Percentiles rank a stretch among this genome's conserved stretches.
Conservation (phyloP, 768 basidiomycete genomes). For the Boletellus sp. region DNA sequence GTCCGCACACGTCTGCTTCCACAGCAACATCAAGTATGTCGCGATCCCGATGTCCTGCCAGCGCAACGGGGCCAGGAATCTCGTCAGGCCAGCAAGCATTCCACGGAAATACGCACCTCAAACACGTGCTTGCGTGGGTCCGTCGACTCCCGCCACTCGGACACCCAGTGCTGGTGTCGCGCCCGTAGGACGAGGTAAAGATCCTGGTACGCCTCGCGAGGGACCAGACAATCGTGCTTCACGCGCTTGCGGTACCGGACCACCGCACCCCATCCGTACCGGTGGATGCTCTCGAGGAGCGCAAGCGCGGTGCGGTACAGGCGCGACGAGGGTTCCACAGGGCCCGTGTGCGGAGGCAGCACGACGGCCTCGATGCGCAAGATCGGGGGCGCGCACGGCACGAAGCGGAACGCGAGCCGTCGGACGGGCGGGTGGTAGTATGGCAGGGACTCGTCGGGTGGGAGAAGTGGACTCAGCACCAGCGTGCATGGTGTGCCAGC, state of each 20-base stretch:
- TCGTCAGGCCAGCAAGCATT: too few relatives aligned
- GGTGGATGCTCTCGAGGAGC: conserved; percentile 77
- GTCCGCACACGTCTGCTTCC: conserved; percentile 66
- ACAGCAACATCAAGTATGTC: conserved; percentile 86
- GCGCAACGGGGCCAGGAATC: neutral
- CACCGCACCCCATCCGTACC: conserved; percentile 84
- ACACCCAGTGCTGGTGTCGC: conserved; percentile 71
- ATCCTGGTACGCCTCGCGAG: conserved; percentile 82
- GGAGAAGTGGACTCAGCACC: conserved; percentile 57
- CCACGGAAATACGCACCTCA: conserved; percentile 46
- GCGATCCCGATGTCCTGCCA: conserved; percentile 90
- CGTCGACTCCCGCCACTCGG: conserved; percentile 75
- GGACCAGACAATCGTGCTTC: conserved; percentile 73
- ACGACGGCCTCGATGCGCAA: conserved; percentile 21
- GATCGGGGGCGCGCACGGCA: conserved; percentile 32
- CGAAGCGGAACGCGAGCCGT: conserved; percentile 79
- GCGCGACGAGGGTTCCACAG: conserved; percentile 54
- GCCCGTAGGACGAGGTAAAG: conserved; percentile 85
- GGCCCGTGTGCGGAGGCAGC: conserved; percentile 37
- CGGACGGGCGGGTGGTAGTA: conserved; percentile 87
- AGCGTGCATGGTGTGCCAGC: conserved; percentile 36
- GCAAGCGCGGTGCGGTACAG: conserved; percentile 78
- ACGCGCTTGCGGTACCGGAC: conserved; percentile 86
- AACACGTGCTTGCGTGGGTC: conserved; percentile 90
- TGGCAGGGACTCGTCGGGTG: conserved; percentile 51